Percentiles rank a stretch among this genome's conserved stretches.
These are phyloP conservation scores for Fusarium kyushuense DNA, from an alignment of 2,329 filamentous ascomycete species.

Conservation along the genomic window DNA sequence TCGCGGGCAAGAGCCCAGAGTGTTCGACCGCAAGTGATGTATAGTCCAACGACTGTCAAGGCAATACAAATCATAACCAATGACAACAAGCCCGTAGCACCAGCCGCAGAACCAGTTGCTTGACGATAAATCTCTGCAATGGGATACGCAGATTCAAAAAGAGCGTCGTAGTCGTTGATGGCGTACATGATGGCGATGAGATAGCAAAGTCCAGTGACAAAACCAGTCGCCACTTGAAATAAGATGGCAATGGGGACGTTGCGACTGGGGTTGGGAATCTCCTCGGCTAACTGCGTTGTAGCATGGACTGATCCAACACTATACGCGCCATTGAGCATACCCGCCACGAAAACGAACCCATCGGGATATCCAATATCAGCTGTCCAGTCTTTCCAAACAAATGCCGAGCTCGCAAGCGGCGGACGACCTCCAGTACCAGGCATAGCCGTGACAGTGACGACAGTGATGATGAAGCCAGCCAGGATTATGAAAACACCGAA, in stretches of 20 bases:
- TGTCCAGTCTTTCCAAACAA: slow-evolving; percentile 58
- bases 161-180: slow-evolving; percentile 67
- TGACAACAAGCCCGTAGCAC: slow-evolving; percentile 63
- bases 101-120: slow-evolving; percentile 64
- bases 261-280: slow-evolving; percentile 65
- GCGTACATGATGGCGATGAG: slow-evolving; percentile 68
- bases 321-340: slow-evolving; percentile 74
- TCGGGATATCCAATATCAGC: slow-evolving; percentile 56
- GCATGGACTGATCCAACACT: slow-evolving; percentile 75
- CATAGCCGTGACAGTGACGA: slow-evolving; percentile 68
- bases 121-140: slow-evolving; percentile 75
- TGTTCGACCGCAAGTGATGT: slow-evolving; percentile 56
- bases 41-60: slow-evolving; percentile 52
- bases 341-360: slow-evolving; percentile 57
- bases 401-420: slow-evolving; percentile 50
- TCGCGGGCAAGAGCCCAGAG: slow-evolving; percentile 58
- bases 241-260: slow-evolving; percentile 67
- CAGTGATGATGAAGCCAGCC: slow-evolving; percentile 65
- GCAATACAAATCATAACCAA: slow-evolving; percentile 56
- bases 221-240: slow-evolving; percentile 63
- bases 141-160: slow-evolving; percentile 66
- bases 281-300: slow-evolving; percentile 73
- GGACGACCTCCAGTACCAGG: slow-evolving; percentile 50
- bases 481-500: slow-evolving; percentile 64
- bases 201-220: slow-evolving; percentile 65